Percentiles rank a stretch among this genome's conserved stretches.
These are phyloP conservation scores for Nidula niveotomentosa DNA, from an alignment of 1,284 basidiomycete species.

Conservation along the genomic window DNA sequence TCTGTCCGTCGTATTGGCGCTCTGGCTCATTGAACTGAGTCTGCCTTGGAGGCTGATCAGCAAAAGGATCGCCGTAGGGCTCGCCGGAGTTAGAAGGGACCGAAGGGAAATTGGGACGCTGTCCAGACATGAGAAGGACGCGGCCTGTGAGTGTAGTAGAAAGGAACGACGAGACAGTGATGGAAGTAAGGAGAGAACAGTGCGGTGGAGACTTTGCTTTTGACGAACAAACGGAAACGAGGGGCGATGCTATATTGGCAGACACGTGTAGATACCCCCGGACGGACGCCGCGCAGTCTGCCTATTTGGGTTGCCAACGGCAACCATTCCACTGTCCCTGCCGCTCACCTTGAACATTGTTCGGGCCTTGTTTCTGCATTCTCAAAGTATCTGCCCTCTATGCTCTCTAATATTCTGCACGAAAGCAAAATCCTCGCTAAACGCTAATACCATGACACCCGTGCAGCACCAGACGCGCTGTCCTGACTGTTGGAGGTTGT, in stretches of 20 bases:
- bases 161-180: neutral
- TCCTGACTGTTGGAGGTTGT: no score
- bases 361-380: no score
- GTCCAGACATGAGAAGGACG: conserved; percentile 41
- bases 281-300: neutral
- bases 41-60: conserved; percentile 54
- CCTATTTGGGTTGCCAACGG: neutral
- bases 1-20: conserved; percentile 32
- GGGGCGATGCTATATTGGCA: conserved; percentile 6
- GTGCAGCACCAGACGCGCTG: no score
- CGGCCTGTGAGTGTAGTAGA: neutral
- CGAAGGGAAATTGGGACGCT: conserved; percentile 38
- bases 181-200: neutral
- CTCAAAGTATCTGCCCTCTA: no score
- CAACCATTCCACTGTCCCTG: conserved; percentile 1
- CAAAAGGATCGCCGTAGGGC: conserved; percentile 64
- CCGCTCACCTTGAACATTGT: neutral
- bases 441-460: no score
- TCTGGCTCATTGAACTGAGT: conserved; percentile 61
- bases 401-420: no score
- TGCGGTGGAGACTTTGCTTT: neutral
- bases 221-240: conserved; percentile 10
- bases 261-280: no score
- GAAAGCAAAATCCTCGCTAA: no score
- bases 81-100: conserved; percentile 32